A percentile compares a stretch with the other conserved stretches of the same genome.
phyloP scores from a whole-genome alignment of 2,329 filamentous ascomycete genomes.

The Hypoxylon sp. region DNA sequence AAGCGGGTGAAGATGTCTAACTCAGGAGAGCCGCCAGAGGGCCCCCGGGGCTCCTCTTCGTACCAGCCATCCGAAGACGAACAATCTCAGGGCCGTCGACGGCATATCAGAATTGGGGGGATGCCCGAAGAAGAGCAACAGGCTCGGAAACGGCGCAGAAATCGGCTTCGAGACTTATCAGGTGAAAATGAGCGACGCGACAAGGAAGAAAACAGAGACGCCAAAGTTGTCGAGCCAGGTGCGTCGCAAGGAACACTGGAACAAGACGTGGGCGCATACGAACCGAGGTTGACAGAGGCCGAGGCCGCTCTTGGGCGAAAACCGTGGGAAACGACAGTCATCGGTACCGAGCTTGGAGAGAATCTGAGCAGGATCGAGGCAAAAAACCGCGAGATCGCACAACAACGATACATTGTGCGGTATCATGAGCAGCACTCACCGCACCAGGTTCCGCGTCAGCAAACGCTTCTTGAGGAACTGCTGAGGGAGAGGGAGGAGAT shows the following conservation, averaged over 20 bases:
- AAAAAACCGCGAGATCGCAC: slow-evolving; percentile 49
- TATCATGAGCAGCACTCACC: slow-evolving; percentile 41
- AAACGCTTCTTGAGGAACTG: slow-evolving; percentile 37
- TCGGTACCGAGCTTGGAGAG: slow-evolving; percentile 48
- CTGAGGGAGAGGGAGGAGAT: slow-evolving; percentile 40
- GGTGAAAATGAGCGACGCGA: slow-evolving; percentile 1
- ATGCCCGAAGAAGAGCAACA: slow-evolving; percentile 39
- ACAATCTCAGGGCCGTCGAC: not conserved
- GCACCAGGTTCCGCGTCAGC: slow-evolving; percentile 35
- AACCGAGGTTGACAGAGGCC: slow-evolving; percentile 2
- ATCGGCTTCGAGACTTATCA: slow-evolving; percentile 14
- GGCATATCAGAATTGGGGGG: slow-evolving; percentile 22
- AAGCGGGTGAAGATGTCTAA: slow-evolving; percentile 7
- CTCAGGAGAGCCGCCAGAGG: not conserved
- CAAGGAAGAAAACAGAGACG: slow-evolving; percentile 4
- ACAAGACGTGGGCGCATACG: not conserved
- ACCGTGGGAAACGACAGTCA: slow-evolving; percentile 44
- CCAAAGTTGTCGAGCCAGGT: not conserved
- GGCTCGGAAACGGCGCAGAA: slow-evolving; percentile 31
- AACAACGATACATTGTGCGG: slow-evolving; percentile 46
- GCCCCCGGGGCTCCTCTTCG: not conserved
- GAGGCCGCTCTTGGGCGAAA: slow-evolving; percentile 24
- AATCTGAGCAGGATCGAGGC: slow-evolving; percentile 49
- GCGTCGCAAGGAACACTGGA: not conserved
- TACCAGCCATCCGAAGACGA: not conserved